These are phyloP conservation scores for Wilcoxina mikolae DNA, from an alignment of 495 filamentous ascomycete genomes.

Conservation along the genomic window DNA sequence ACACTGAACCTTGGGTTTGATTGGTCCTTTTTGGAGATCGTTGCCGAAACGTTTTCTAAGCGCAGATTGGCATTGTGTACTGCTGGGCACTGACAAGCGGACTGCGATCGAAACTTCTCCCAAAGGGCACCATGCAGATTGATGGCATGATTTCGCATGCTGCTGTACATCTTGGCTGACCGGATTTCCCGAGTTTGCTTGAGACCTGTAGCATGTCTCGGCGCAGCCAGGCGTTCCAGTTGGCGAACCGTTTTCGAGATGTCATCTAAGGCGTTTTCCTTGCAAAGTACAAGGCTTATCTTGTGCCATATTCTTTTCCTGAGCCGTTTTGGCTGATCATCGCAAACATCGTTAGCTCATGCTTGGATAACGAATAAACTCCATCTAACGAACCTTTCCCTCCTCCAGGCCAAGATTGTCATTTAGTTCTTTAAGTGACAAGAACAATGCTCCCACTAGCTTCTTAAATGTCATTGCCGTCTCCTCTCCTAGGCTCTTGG, in stretches of 20 bases:
- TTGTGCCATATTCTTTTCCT: too few relatives aligned
- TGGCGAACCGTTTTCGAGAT: constrained; percentile 6
- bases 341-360: not conserved
- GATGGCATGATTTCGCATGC: constrained; percentile 19
- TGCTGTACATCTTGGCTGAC: constrained; percentile 13
- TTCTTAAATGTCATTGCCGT: constrained; percentile 9
- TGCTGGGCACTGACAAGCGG: constrained; percentile 16
- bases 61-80: constrained; percentile 23
- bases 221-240: not conserved
- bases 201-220: not conserved
- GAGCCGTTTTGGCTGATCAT: constrained; percentile 7
- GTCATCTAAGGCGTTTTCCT: constrained; percentile 11
- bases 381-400: too few relatives aligned
- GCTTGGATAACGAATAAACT: too few relatives aligned
- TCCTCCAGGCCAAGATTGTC: constrained; percentile 18
- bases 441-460: constrained; percentile 11
- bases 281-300: too few relatives aligned
- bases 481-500: constrained; percentile 15
- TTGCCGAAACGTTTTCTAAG: constrained; percentile 12
- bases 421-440: constrained; percentile 11
- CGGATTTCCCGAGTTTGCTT: not conserved
- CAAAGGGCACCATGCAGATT: constrained; percentile 17
- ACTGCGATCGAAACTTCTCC: constrained; percentile 8
- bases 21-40: not conserved
- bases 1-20: constrained; percentile 16